Evolutionary conservation across 768 basidiomycete genomes (phyloP).

Genomic region (Epithele typhae): DNA sequence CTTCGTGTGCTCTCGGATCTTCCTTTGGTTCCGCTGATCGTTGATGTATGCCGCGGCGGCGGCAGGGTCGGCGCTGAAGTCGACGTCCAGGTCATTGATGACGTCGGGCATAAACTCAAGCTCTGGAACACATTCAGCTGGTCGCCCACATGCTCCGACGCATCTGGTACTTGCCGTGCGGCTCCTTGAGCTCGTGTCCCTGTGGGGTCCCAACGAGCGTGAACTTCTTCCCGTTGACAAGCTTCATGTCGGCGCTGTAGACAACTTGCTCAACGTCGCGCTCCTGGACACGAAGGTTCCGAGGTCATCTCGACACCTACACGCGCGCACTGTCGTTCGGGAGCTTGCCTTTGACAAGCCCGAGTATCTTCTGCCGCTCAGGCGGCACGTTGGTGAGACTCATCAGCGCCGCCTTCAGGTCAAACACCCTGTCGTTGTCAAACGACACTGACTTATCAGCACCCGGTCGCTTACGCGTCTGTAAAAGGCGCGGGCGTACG

Average conservation of each 20-base stretch:
- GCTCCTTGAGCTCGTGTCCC: conserved; percentile 83
- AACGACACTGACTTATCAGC: too few species aligned
- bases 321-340: conserved; percentile 72
- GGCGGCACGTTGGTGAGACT: conserved; percentile 73
- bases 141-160: too few species aligned
- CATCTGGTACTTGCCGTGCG: conserved; percentile 39
- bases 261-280: too few species aligned
- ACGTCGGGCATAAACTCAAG: conserved; percentile 64
- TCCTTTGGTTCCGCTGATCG: conserved; percentile 78
- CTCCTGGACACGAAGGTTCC: too few species aligned
- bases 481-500: neutral
- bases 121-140: conserved; percentile 33
- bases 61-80: conserved; percentile 62
- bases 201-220: conserved; percentile 84
- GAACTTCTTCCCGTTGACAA: conserved; percentile 66
- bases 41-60: conserved; percentile 57
- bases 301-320: conserved; percentile 30
- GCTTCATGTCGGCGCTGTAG: conserved; percentile 52
- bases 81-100: conserved; percentile 79
- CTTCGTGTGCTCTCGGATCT: conserved; percentile 68
- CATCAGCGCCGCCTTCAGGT: conserved; percentile 67
- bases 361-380: conserved; percentile 85
- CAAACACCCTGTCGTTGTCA: conserved; percentile 56
- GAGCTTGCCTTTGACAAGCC: conserved; percentile 78
- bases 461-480: too few species aligned